Percentiles rank a stretch among this genome's conserved stretches.
These are phyloP conservation scores for Crithidia sp. DNA, from an alignment of 208 protist species.

Conservation along the genomic window DNA sequence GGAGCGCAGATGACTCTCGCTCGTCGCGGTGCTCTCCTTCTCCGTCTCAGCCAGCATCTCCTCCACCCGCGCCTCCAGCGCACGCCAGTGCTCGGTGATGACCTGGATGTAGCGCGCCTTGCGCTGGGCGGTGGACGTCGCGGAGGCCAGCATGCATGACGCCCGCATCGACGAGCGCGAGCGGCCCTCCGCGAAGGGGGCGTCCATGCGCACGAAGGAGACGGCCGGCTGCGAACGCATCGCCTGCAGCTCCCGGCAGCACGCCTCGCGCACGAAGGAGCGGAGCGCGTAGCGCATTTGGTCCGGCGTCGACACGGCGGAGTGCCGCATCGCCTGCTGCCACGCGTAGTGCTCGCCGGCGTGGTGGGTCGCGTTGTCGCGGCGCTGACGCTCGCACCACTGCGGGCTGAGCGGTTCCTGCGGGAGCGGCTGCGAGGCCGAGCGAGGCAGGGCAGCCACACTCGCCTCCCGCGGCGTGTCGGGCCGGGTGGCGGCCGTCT, in stretches of 20 bases:
- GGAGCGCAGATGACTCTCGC: conserved; percentile 29
- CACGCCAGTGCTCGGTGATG: conserved; percentile 32
- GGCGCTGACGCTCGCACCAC: conserved; percentile 31
- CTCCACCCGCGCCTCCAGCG: conserved; percentile 38
- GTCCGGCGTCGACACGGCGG: conserved; percentile 9
- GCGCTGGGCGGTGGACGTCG: conserved; percentile 21
- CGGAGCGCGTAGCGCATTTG: conserved; percentile 43
- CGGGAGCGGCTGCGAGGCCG: neutral
- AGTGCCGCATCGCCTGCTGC: conserved; percentile 35
- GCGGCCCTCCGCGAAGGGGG: conserved; percentile 12
- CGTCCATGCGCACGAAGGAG: conserved; percentile 29
- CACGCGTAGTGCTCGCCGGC: conserved; percentile 30
- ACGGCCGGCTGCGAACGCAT: conserved; percentile 37
- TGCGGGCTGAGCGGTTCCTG: conserved; percentile 13
- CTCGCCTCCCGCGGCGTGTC: conserved; percentile 14
- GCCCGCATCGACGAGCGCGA: conserved; percentile 30
- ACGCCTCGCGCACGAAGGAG: conserved; percentile 44
- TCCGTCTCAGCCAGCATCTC: conserved; percentile 36
- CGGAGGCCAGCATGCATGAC: conserved; percentile 36
- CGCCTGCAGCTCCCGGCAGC: conserved; percentile 34
- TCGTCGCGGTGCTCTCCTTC: conserved; percentile 3
- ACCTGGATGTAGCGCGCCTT: conserved; percentile 39
- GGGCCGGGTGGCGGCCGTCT: neutral
- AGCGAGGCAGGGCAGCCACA: conserved; percentile 7
- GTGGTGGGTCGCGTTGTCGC: conserved; percentile 21